Evolutionary conservation across 106 monocot species (phyloP).

Genomic region (Triglochin maritima): DNA sequence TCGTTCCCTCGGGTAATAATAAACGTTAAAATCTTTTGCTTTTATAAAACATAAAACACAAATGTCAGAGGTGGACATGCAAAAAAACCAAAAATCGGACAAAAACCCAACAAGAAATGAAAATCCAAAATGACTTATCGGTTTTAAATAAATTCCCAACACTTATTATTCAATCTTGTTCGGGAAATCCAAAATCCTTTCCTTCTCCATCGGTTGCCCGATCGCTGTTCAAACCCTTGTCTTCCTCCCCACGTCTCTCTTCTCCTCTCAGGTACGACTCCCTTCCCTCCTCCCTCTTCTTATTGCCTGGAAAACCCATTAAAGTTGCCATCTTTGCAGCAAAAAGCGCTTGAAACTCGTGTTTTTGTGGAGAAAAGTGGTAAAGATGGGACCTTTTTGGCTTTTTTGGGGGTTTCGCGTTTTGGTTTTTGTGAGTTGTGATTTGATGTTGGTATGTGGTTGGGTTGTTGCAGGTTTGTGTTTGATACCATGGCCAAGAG

Average conservation of each 20-base stretch:
- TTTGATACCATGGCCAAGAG: constrained; percentile 5
- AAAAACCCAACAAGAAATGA: too few species aligned
- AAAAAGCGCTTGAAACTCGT: too few species aligned
- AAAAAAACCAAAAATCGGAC: too few species aligned
- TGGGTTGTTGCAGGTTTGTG: neutral
- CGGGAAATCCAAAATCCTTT: neutral
- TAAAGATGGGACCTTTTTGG: neutral
- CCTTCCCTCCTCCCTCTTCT: neutral
- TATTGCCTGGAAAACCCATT: neutral
- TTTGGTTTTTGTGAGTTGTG: neutral
- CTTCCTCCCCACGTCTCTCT: neutral
- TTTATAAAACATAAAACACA: too few species aligned
- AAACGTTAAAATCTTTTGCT: too few species aligned
- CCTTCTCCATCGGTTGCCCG: neutral
- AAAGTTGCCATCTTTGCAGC: neutral
- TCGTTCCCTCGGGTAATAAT: too few species aligned
- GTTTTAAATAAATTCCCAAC: too few species aligned
- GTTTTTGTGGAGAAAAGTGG: neutral
- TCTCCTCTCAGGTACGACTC: neutral
- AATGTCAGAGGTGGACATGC: too few species aligned
- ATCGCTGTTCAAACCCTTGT: neutral
- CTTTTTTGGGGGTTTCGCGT: neutral
- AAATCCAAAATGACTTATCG: too few species aligned
- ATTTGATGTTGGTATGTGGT: neutral
- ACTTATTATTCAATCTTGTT: too few species aligned